Evolutionary conservation across 1,284 basidiomycete species (phyloP).

Genomic region (Vanrija sp.): DNA sequence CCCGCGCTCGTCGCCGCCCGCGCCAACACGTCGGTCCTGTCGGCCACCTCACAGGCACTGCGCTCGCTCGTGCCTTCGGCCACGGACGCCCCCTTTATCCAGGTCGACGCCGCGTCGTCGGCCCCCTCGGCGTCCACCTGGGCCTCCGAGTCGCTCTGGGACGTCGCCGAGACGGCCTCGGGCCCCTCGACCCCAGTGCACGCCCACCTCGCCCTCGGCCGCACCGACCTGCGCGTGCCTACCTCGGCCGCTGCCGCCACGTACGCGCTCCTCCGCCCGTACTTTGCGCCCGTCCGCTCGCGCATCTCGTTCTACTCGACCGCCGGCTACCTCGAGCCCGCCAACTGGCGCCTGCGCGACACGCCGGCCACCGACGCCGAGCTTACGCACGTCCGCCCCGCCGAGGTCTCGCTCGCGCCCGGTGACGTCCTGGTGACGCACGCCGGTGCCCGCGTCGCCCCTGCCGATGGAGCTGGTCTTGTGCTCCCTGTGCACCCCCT

Average conservation of each 20-base stretch:
- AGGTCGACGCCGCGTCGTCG: slow-evolving; percentile 20
- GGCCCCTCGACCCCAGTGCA: slow-evolving; percentile 21
- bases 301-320: slow-evolving; percentile 39
- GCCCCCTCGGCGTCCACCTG: slow-evolving; percentile 10
- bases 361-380: slow-evolving; percentile 23
- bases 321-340: slow-evolving; percentile 28
- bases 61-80: slow-evolving; percentile 13
- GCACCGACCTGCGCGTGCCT: slow-evolving; percentile 20
- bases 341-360: slow-evolving; percentile 32
- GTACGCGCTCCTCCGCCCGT: slow-evolving; percentile 40
- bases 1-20: slow-evolving; percentile 31
- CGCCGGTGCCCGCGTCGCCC: slow-evolving; percentile 21
- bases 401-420: slow-evolving; percentile 25
- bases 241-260: slow-evolving; percentile 30
- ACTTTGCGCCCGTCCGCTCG: slow-evolving; percentile 29
- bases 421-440: slow-evolving; percentile 41
- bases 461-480: slow-evolving; percentile 14
- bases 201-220: slow-evolving; percentile 37
- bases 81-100: slow-evolving; percentile 17
- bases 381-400: slow-evolving; percentile 18
- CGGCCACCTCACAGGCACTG: slow-evolving; percentile 27
- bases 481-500: slow-evolving; percentile 35
- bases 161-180: slow-evolving; percentile 4
- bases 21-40: slow-evolving; percentile 33
- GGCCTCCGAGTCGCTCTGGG: slow-evolving; percentile 15